A percentile compares a stretch with the other conserved stretches of the same genome.
These are phyloP conservation scores for Fraxinus nigra DNA, from an alignment of 305 asterid species.

Conservation along the genomic window DNA sequence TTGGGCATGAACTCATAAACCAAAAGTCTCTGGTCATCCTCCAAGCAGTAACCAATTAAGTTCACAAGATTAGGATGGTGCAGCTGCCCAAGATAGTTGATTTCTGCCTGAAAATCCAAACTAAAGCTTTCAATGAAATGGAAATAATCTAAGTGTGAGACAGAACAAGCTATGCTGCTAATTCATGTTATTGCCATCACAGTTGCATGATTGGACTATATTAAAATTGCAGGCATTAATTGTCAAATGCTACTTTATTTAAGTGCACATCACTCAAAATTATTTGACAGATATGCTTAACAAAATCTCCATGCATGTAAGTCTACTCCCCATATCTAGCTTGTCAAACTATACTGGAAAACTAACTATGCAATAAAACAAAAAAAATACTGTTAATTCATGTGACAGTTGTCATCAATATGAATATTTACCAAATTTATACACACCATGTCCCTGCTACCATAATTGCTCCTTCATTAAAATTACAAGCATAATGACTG, in stretches of 20 bases:
- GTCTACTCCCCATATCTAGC: background rate
- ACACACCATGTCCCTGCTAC: background rate
- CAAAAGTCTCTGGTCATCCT: conserved; percentile 84
- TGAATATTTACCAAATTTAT: background rate
- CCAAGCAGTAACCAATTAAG: conserved; percentile 82
- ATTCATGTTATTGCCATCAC: background rate
- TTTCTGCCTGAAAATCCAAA: conserved; percentile 64
- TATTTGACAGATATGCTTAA: background rate
- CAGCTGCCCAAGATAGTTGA: conserved; percentile 82
- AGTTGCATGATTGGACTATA: background rate
- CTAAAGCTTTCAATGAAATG: conserved; percentile 1
- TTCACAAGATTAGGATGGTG: conserved; percentile 84
- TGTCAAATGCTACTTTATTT: background rate
- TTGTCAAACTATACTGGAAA: background rate
- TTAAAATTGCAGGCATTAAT: background rate
- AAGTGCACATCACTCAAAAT: background rate
- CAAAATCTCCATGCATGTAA: background rate
- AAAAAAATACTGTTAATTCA: background rate
- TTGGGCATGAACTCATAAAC: conserved; percentile 92
- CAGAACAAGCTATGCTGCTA: background rate
- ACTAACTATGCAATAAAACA: too few species aligned
- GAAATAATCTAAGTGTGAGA: background rate
- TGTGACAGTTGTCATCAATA: background rate
- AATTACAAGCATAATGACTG: background rate
- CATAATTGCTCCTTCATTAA: background rate